A percentile compares a stretch with the other conserved stretches of the same genome.
phyloP scores from a whole-genome alignment of 805 yeast species.

The Wickerhamomyces chaumierensis region DNA sequence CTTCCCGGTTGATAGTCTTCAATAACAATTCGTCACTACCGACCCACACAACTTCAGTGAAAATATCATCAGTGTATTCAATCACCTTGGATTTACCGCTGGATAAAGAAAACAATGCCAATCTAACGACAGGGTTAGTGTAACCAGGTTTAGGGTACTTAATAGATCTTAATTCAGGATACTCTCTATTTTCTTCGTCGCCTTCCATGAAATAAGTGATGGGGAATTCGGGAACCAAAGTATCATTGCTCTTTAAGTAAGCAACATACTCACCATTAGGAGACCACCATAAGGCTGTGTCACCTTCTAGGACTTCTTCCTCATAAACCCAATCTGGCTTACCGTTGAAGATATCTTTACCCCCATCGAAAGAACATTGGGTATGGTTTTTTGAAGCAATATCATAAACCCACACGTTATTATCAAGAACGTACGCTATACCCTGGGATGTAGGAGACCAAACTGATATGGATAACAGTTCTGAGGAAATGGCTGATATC shows the following conservation, averaged over 20 bases:
- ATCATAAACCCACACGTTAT: slow-evolving; percentile 55
- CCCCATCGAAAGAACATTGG: slow-evolving; percentile 59
- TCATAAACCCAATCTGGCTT: slow-evolving; percentile 94
- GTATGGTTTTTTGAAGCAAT: slow-evolving; percentile 17
- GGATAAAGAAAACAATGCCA: slow-evolving; percentile 32
- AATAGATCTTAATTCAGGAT: slow-evolving; percentile 49
- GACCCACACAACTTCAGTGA: slow-evolving; percentile 67
- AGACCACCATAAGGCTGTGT: slow-evolving; percentile 81
- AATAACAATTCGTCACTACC: slow-evolving; percentile 41
- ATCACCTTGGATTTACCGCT: slow-evolving; percentile 25
- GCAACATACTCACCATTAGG: slow-evolving; percentile 57
- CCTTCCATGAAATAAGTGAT: slow-evolving; percentile 65
- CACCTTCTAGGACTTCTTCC: slow-evolving; percentile 71
- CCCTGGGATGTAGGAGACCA: slow-evolving; percentile 68
- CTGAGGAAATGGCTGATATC: slow-evolving; percentile 19
- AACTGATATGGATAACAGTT: slow-evolving; percentile 34
- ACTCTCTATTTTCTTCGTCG: slow-evolving; percentile 30
- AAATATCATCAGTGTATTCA: slow-evolving; percentile 30
- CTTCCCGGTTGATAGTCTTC: slow-evolving; percentile 52
- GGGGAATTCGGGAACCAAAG: slow-evolving; percentile 59
- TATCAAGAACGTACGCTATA: slow-evolving; percentile 56
- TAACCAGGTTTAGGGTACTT: slow-evolving; percentile 84
- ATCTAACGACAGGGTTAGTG: slow-evolving; percentile 56
- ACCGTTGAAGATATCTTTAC: slow-evolving; percentile 65
- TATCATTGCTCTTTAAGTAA: slow-evolving; percentile 59